Conservation (phyloP, 176 grass and related monocot species). For the Carex myosuroides region DNA sequence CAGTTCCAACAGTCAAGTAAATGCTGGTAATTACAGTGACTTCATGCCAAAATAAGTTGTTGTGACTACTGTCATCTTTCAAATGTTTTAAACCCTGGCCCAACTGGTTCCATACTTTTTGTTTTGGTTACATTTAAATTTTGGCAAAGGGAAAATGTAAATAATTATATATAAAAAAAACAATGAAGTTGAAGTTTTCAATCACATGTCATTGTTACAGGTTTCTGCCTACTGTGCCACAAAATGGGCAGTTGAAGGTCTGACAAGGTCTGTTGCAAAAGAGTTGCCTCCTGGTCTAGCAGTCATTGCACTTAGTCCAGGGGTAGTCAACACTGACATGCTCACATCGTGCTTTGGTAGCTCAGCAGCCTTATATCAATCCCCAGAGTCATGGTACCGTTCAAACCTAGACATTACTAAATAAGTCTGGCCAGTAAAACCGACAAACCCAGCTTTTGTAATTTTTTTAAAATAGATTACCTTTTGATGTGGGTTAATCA, state of each 20-base stretch:
- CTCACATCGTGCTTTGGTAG: conserved; percentile 86
- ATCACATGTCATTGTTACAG: conserved; percentile 30
- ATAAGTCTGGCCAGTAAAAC: no score
- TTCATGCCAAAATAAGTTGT: background rate
- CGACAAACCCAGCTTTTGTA: no score
- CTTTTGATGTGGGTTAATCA: no score
- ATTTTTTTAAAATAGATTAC: no score
- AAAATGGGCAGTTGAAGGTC: conserved; percentile 93
- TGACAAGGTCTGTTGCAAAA: conserved; percentile 82
- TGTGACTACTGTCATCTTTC: background rate
- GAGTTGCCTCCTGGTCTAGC: conserved; percentile 85
- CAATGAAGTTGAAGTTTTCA: conserved; percentile 1
- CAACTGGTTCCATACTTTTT: background rate
- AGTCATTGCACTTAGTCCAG: conserved; percentile 82
- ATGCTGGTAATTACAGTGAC: background rate
- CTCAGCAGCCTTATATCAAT: conserved; percentile 63
- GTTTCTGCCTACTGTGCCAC: conserved; percentile 91
- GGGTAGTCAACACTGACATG: conserved; percentile 95
- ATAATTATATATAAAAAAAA: background rate
- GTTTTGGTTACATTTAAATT: background rate
- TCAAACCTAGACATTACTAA: no score
- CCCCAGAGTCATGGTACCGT: conserved; percentile 72
- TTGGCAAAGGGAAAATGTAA: background rate
- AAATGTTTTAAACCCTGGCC: background rate
- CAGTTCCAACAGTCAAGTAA: background rate